phyloP scores from a whole-genome alignment of 495 filamentous ascomycete species.

The Glonium stellatum region DNA sequence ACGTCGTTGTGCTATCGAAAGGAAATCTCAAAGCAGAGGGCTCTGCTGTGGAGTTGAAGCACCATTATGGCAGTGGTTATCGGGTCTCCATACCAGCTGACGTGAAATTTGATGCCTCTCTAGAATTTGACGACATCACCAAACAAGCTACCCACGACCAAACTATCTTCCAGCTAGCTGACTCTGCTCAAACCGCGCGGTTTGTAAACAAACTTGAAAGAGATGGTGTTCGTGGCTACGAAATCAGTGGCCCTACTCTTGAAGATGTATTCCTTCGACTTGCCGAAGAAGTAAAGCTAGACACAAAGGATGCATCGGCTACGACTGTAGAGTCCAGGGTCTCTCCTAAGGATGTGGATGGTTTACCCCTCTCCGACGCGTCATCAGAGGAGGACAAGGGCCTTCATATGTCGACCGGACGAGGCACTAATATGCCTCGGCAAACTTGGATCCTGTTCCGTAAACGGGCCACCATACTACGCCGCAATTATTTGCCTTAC shows the following conservation, averaged over 20 bases:
- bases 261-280: conserved; percentile 82
- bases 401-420: conserved; percentile 54
- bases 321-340: neutral
- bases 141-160: conserved; percentile 14
- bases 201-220: conserved; percentile 63
- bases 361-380: conserved; percentile 1
- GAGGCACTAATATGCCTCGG: conserved; percentile 51
- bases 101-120: neutral
- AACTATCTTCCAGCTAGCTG: conserved; percentile 51
- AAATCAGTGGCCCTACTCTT: conserved; percentile 76
- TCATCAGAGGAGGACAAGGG: conserved; percentile 17
- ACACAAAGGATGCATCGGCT: conserved; percentile 12
- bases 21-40: conserved; percentile 37
- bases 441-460: conserved; percentile 68
- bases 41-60: conserved; percentile 37
- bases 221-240: conserved; percentile 60
- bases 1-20: conserved; percentile 38
- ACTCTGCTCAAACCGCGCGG: conserved; percentile 55
- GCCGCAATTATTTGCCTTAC: conserved; percentile 68
- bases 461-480: conserved; percentile 70
- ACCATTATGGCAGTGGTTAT: conserved; percentile 52
- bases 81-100: conserved; percentile 43
- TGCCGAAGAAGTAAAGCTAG: conserved; percentile 52
- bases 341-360: conserved; percentile 1
- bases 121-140: conserved; percentile 52